phyloP scores from a whole-genome alignment of 2,329 filamentous ascomycete genomes.

The Sclerotinia trifoliorum region DNA sequence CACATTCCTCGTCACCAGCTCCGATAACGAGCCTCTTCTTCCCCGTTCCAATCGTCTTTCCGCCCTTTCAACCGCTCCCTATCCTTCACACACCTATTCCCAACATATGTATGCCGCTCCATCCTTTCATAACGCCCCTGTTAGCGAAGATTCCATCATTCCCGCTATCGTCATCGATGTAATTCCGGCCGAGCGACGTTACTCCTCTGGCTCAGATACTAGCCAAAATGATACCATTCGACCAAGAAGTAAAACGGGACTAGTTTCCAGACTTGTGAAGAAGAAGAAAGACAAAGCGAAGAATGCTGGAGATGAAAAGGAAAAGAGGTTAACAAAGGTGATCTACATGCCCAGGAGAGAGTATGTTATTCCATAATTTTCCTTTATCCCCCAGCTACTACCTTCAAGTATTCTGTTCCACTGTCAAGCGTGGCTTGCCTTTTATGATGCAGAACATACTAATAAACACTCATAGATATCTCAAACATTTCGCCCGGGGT shows the following conservation, averaged over 20 bases:
- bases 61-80: conserved; percentile 29
- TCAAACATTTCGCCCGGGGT: conserved; percentile 37
- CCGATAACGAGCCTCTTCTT: conserved; percentile 35
- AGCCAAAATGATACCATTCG: background rate
- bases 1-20: conserved; percentile 27
- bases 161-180: conserved; percentile 35
- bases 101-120: conserved; percentile 31
- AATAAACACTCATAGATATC: conserved; percentile 24
- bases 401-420: background rate
- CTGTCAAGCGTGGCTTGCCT: background rate
- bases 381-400: background rate
- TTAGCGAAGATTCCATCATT: conserved; percentile 39
- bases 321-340: conserved; percentile 32
- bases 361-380: background rate
- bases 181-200: conserved; percentile 18
- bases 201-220: background rate
- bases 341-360: conserved; percentile 39
- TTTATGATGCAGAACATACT: background rate
- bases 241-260: background rate
- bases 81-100: conserved; percentile 29
- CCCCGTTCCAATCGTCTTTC: conserved; percentile 10
- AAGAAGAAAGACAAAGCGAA: conserved; percentile 26
- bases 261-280: conserved; percentile 17
- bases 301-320: conserved; percentile 2
- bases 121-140: conserved; percentile 32